phyloP scores from a whole-genome alignment of 2,329 filamentous ascomycete genomes.

The Ceratocystis variospora region DNA sequence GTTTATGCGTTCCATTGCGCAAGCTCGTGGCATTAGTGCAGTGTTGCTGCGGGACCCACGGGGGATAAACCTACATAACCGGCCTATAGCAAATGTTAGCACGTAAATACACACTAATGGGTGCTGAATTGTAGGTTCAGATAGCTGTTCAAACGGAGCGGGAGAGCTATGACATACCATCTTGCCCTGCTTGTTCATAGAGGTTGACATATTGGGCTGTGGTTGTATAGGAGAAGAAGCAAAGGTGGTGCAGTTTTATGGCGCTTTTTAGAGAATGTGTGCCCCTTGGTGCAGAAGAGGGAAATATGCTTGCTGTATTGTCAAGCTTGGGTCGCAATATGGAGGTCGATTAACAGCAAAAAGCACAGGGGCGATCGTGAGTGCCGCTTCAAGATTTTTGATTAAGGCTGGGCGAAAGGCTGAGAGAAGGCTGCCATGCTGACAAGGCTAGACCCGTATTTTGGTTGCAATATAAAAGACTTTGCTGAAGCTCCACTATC shows the following conservation, averaged over 20 bases:
- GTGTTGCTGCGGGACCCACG: background rate
- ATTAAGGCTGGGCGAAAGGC: slow-evolving; percentile 18
- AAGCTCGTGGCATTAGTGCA: background rate
- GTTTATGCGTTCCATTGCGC: background rate
- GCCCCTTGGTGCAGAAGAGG: background rate
- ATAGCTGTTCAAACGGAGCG: slow-evolving; percentile 20
- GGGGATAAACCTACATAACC: slow-evolving; percentile 48
- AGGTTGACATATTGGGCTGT: slow-evolving; percentile 36
- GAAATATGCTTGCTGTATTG: background rate
- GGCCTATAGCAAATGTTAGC: slow-evolving; percentile 35
- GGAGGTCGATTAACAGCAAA: background rate
- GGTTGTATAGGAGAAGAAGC: background rate
- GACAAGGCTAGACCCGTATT: slow-evolving; percentile 14
- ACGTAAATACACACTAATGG: background rate
- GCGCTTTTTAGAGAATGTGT: background rate
- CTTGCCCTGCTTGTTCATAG: slow-evolving; percentile 83
- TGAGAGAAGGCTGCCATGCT: slow-evolving; percentile 16
- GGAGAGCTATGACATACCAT: slow-evolving; percentile 58
- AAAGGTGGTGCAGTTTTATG: background rate
- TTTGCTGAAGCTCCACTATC: background rate
- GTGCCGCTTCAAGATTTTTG: slow-evolving; percentile 19
- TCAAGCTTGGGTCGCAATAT: slow-evolving; percentile 5
- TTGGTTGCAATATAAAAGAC: background rate
- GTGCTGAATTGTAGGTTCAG: slow-evolving; percentile 8
- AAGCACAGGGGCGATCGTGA: slow-evolving; percentile 11